Percentiles rank a stretch among this genome's conserved stretches.
phyloP scores from a whole-genome alignment of 2,329 filamentous ascomycete genomes.

The Penicillium hordei region DNA sequence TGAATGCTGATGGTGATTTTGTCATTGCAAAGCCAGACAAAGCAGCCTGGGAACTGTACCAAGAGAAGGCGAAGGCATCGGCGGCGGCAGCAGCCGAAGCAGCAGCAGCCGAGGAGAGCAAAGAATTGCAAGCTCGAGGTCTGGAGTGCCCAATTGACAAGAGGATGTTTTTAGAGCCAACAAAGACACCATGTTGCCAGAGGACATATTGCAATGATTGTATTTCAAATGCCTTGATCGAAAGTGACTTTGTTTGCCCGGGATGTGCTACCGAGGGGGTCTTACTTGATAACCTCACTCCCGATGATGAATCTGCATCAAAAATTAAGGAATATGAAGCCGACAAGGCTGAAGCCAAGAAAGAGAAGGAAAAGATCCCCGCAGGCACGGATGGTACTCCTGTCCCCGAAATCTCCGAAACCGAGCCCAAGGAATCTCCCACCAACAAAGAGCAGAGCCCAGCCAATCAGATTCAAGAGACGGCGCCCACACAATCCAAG shows the following conservation, averaged over 20 bases:
- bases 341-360: constrained; percentile 50
- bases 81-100: constrained; percentile 81
- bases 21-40: constrained; percentile 95
- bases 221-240: constrained; percentile 98
- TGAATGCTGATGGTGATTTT: constrained; percentile 96
- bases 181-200: constrained; percentile 97
- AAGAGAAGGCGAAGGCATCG: constrained; percentile 86
- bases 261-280: constrained; percentile 88
- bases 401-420: constrained; percentile 16
- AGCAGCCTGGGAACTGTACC: constrained; percentile 93
- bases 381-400: constrained; percentile 27
- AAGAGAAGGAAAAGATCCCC: constrained; percentile 43
- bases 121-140: constrained; percentile 83
- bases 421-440: constrained; percentile 13
- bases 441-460: constrained; percentile 27
- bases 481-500: constrained; percentile 53
- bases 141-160: constrained; percentile 95
- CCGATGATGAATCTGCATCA: constrained; percentile 73
- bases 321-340: constrained; percentile 75
- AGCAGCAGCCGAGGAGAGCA: constrained; percentile 72
- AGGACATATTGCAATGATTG: constrained; percentile 99
- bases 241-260: constrained; percentile 96
- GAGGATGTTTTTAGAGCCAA: constrained; percentile 96
- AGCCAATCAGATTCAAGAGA: constrained; percentile 34
- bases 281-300: constrained; percentile 83